A percentile compares a stretch with the other conserved stretches of the same genome.
phyloP scores from a whole-genome alignment of 2,329 filamentous ascomycete species.

The Ramichloridium luteum region DNA sequence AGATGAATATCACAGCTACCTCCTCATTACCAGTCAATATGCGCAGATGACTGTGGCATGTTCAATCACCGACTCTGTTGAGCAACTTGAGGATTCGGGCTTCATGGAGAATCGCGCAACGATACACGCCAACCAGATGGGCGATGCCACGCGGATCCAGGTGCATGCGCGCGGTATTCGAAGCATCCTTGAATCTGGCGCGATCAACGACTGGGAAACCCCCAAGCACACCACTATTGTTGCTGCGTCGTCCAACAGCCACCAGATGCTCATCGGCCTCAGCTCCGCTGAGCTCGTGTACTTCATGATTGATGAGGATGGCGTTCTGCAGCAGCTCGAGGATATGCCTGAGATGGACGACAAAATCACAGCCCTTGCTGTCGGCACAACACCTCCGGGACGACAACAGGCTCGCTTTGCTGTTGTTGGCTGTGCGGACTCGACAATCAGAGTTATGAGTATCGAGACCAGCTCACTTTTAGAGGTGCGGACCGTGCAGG shows the following conservation, averaged over 20 bases:
- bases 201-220: slow-evolving; percentile 84
- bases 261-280: slow-evolving; percentile 84
- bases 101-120: slow-evolving; percentile 84
- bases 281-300: slow-evolving; percentile 96
- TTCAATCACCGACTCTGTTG: slow-evolving; percentile 91
- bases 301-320: slow-evolving; percentile 92
- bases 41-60: slow-evolving; percentile 61
- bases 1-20: slow-evolving; percentile 86
- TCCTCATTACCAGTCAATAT: slow-evolving; percentile 54
- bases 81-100: slow-evolving; percentile 86
- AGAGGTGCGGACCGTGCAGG: slow-evolving; percentile 89
- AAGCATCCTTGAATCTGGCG: slow-evolving; percentile 65
- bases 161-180: slow-evolving; percentile 94
- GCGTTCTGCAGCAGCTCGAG: slow-evolving; percentile 61
- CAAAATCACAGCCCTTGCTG: slow-evolving; percentile 85
- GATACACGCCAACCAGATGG: slow-evolving; percentile 83
- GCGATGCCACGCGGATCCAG: slow-evolving; percentile 83
- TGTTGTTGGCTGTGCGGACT: slow-evolving; percentile 93
- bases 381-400: slow-evolving; percentile 86
- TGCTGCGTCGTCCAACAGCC: slow-evolving; percentile 81
- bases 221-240: slow-evolving; percentile 93
- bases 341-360: slow-evolving; percentile 92
- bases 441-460: slow-evolving; percentile 66
- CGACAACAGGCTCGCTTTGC: slow-evolving; percentile 81
- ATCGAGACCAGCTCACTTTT: slow-evolving; percentile 58